phyloP scores from a whole-genome alignment of 805 yeast species.

The Metschnikowia henanensis region DNA sequence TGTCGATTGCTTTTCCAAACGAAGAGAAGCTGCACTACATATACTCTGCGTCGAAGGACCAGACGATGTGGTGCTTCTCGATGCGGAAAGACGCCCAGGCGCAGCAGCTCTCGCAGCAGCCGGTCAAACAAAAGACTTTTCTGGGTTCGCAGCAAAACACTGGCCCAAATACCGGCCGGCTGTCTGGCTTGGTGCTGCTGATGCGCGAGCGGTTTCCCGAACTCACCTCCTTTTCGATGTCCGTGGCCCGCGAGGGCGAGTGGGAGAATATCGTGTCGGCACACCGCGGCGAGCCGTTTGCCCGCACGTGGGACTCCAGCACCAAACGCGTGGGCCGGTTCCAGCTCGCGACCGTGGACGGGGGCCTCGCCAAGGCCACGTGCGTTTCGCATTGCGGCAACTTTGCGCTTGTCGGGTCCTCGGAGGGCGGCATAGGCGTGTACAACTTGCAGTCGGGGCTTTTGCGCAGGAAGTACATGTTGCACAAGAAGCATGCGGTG shows the following conservation, averaged over 20 bases:
- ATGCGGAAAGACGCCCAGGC: constrained; percentile 95
- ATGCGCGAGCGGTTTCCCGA: constrained; percentile 77
- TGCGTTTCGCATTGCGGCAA: constrained; percentile 92
- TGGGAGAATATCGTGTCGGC: constrained; percentile 95
- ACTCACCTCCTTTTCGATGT: constrained; percentile 66
- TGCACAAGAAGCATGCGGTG: constrained; percentile 70
- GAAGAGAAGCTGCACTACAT: constrained; percentile 76
- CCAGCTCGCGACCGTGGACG: constrained; percentile 72
- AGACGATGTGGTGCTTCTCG: constrained; percentile 88
- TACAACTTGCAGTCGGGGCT: constrained; percentile 93
- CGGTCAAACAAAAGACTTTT: too few relatives aligned
- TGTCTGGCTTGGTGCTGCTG: constrained; percentile 54
- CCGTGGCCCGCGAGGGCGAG: constrained; percentile 74
- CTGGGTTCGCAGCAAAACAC: too few relatives aligned
- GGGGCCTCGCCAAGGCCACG: constrained; percentile 70
- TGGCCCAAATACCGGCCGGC: constrained; percentile 34
- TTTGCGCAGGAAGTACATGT: constrained; percentile 63
- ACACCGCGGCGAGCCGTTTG: constrained; percentile 79
- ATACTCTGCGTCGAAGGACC: constrained; percentile 83
- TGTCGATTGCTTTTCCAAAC: constrained; percentile 71
- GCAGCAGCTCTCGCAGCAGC: constrained; percentile 84
- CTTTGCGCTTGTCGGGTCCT: constrained; percentile 89
- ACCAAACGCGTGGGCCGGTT: constrained; percentile 79
- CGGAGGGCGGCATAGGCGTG: constrained; percentile 79
- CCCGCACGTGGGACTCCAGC: constrained; percentile 87